Percentiles rank a stretch among this genome's conserved stretches.
These are phyloP conservation scores for Teunomyces barrocoloradensis DNA, from an alignment of 805 yeast species.

Conservation along the genomic window DNA sequence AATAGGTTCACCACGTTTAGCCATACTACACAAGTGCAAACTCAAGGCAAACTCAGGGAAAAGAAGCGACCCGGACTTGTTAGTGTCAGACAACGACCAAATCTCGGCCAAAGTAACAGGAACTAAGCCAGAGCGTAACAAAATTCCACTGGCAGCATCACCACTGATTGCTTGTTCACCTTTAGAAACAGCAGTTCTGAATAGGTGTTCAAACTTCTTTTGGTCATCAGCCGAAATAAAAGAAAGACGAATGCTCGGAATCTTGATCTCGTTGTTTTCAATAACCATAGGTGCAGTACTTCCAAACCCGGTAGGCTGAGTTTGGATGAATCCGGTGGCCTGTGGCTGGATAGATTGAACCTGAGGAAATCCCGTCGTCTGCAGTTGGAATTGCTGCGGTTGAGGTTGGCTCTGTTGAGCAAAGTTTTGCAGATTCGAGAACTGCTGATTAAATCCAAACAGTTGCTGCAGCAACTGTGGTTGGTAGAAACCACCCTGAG, in stretches of 20 bases:
- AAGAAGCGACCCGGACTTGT: slow-evolving; percentile 75
- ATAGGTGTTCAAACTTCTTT: slow-evolving; percentile 78
- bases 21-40: slow-evolving; percentile 78
- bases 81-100: slow-evolving; percentile 91
- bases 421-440: slow-evolving; percentile 1
- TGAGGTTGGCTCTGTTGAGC: slow-evolving; percentile 15
- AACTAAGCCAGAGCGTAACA: slow-evolving; percentile 73
- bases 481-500: not conserved
- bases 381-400: slow-evolving; percentile 21
- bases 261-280: slow-evolving; percentile 58
- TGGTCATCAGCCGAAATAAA: slow-evolving; percentile 86
- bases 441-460: slow-evolving; percentile 38
- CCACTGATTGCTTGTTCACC: slow-evolving; percentile 72
- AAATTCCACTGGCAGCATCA: slow-evolving; percentile 71
- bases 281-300: slow-evolving; percentile 39
- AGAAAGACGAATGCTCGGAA: slow-evolving; percentile 75
- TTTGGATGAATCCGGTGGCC: slow-evolving; percentile 35
- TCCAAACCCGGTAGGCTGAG: slow-evolving; percentile 48
- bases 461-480: slow-evolving; percentile 36
- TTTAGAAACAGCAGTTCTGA: slow-evolving; percentile 70
- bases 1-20: slow-evolving; percentile 72
- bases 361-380: slow-evolving; percentile 15
- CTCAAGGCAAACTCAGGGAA: slow-evolving; percentile 95
- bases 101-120: slow-evolving; percentile 78
- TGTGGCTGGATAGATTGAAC: slow-evolving; percentile 23